Conservation (phyloP, 2,329 filamentous ascomycete genomes). For the Talaromyces sp. region DNA sequence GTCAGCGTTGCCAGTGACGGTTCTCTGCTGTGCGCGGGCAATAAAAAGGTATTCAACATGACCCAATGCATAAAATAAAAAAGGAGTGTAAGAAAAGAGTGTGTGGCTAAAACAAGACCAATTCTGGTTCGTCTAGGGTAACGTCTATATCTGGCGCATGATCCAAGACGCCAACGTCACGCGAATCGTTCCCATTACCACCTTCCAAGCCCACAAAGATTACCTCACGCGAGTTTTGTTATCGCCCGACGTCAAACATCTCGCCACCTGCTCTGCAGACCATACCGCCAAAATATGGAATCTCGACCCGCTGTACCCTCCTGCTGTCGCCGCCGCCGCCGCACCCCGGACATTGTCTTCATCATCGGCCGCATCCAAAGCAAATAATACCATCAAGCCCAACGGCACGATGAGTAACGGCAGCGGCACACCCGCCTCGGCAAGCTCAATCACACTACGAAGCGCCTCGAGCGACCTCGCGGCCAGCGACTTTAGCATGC, state of each 20-base stretch:
- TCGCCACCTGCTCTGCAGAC: slow-evolving; percentile 89
- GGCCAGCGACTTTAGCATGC: slow-evolving; percentile 10
- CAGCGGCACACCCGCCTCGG: slow-evolving; percentile 1
- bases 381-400: not conserved
- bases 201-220: slow-evolving; percentile 84
- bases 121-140: slow-evolving; percentile 57
- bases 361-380: slow-evolving; percentile 9
- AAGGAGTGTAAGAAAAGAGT: not conserved
- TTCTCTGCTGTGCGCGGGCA: slow-evolving; percentile 85
- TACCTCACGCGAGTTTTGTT: slow-evolving; percentile 90
- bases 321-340: slow-evolving; percentile 31
- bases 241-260: slow-evolving; percentile 87
- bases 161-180: slow-evolving; percentile 77
- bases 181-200: slow-evolving; percentile 77
- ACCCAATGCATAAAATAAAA: not conserved
- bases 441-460: not conserved
- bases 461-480: slow-evolving; percentile 8
- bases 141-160: slow-evolving; percentile 96
- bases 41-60: slow-evolving; percentile 64
- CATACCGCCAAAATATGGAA: slow-evolving; percentile 97
- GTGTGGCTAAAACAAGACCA: not conserved
- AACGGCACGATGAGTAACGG: slow-evolving; percentile 7
- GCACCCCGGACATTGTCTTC: slow-evolving; percentile 5
- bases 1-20: slow-evolving; percentile 96
- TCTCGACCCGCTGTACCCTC: slow-evolving; percentile 62